Evolutionary conservation across 768 basidiomycete genomes (phyloP).

Genomic region (Lepiota brunneoincarnata): DNA sequence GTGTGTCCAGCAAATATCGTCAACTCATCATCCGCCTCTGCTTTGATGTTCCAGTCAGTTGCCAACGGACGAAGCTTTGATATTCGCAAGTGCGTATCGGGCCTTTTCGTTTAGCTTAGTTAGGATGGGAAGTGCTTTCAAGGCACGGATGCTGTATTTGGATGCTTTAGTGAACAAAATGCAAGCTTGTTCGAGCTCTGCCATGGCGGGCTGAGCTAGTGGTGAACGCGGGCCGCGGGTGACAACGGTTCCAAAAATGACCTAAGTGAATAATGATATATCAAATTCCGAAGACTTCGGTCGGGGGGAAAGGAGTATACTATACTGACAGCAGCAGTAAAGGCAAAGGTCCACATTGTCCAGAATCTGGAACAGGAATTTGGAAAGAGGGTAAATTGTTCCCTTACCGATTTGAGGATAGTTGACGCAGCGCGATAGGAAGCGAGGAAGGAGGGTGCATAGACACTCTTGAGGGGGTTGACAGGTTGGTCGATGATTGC

Average conservation of each 20-base stretch:
- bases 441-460: conserved; percentile 63
- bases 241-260: conserved; percentile 78
- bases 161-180: conserved; percentile 65
- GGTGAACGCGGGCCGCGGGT: conserved; percentile 70
- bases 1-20: conserved; percentile 69
- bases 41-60: conserved; percentile 49
- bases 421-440: conserved; percentile 57
- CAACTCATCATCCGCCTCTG: conserved; percentile 63
- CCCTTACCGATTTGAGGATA: conserved; percentile 48
- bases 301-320: not conserved
- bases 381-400: conserved; percentile 47
- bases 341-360: conserved; percentile 61
- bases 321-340: conserved; percentile 47
- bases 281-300: not conserved
- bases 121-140: conserved; percentile 66
- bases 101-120: conserved; percentile 65
- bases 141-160: conserved; percentile 54
- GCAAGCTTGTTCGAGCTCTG: conserved; percentile 66
- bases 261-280: conserved; percentile 34
- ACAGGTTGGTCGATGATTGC: conserved; percentile 65
- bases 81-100: conserved; percentile 46
- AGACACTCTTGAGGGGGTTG: conserved; percentile 64
- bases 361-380: conserved; percentile 53
- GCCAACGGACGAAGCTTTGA: conserved; percentile 34
- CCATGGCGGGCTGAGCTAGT: conserved; percentile 63